Base-by-base conservation (phyloP, 805 yeast genomes). In the Schizosaccharomyces osmophilus region DNA sequence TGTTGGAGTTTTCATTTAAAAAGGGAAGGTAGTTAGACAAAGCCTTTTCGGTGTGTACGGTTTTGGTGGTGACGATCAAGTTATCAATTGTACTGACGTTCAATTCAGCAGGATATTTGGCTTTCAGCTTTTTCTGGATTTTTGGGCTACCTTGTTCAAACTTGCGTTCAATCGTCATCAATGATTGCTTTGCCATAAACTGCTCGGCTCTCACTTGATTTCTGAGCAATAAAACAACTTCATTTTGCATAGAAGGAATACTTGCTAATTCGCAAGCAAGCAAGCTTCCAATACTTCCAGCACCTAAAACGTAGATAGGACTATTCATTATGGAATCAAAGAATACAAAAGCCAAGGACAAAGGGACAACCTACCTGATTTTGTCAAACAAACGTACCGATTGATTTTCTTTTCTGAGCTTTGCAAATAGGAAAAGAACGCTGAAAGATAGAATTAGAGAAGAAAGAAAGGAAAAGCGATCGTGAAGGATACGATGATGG, bases 241-340 rank as follows among this genome's bases (percentile, higher is more conserved):
- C 13, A 45, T n/a, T 8, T 32, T 55, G 32, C 39, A 41, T 19
- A 4, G 59, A 31, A 19, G 19, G 31, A 9, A 45, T 13, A 48
- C 22, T 22, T n/a, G 41, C 61, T 29, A 71, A 67, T 0, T 78
- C 76, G 8, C 80, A 69, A 42, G 81, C 80, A 26, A 80, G 66
- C 17, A 80, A 68, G 29, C 75, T 69, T 45, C 82, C 83, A 66
- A 79, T 77, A 62, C 76, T 73, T 3, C 83, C 83, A 1, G 79
- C 79, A 5, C 83, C 83, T 1, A 79, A 69, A 15, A 79, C 65
- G 63, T 73, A 62, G 15, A 63, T 39, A 5, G 57, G 22, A 29
- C 29, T 55, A 45, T 45, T 45, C 51, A 45, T 45, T 15, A 13
- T 36, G 5, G 13, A 5, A 1, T 1, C 15, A 36, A 36, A 36